A percentile compares a stretch with the other conserved stretches of the same genome.
Evolutionary conservation across 202 grass and related monocot genomes (phyloP).

Genomic region (Setaria viridis): DNA sequence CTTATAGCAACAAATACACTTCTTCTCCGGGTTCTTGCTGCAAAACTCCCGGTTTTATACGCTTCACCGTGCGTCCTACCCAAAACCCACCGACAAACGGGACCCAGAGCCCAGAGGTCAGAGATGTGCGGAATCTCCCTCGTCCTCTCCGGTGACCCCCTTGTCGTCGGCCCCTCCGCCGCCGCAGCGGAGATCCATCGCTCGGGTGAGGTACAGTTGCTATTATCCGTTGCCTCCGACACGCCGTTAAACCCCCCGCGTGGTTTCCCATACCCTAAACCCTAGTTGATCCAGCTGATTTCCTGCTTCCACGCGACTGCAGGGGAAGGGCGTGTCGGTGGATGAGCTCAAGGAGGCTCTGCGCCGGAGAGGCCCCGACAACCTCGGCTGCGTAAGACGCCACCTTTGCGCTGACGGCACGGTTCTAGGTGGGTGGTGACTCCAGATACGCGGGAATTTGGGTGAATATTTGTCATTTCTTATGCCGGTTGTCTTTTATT

Average conservation of each 20-base stretch:
- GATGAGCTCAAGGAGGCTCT: conserved; percentile 74
- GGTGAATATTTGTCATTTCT: conserved; percentile 11
- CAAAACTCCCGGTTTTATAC: background rate
- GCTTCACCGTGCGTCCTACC: background rate
- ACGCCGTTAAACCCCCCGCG: background rate
- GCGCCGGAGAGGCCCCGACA: conserved; percentile 68
- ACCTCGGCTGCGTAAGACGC: conserved; percentile 61
- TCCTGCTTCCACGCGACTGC: conserved; percentile 4
- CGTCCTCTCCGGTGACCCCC: conserved; percentile 56
- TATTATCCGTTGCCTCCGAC: background rate
- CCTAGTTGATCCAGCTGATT: background rate
- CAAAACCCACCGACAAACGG: background rate
- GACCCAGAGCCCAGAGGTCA: conserved; percentile 7
- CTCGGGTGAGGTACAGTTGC: conserved; percentile 40
- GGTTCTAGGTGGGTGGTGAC: conserved; percentile 14
- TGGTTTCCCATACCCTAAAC: conserved; percentile 16
- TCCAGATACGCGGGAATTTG: background rate
- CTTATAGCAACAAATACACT: too few species aligned
- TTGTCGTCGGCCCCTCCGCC: conserved; percentile 28
- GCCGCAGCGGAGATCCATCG: background rate
- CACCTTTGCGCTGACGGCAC: conserved; percentile 42
- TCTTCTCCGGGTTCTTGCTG: background rate
- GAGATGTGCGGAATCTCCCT: conserved; percentile 81
- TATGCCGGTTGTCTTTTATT: background rate
- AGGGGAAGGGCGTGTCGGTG: conserved; percentile 49